These are phyloP conservation scores for Vigna mungo DNA, from an alignment of 306 rosid species.

Conservation along the genomic window DNA sequence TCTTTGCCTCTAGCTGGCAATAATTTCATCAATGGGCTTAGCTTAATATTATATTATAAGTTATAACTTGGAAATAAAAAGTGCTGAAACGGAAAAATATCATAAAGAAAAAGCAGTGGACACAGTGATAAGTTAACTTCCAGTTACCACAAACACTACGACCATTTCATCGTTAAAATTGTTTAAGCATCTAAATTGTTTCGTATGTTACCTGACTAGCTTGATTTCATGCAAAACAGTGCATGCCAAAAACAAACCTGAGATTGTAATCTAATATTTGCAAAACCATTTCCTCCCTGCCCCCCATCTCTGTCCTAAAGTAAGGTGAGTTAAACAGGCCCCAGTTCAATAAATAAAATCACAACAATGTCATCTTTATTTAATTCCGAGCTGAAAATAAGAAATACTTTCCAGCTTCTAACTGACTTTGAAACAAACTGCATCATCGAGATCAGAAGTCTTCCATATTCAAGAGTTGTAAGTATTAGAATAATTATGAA, in stretches of 20 bases:
- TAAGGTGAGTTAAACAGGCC: conserved; percentile 17
- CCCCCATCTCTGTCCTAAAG: conserved; percentile 9
- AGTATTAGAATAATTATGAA: no score
- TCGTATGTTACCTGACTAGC: conserved; percentile 10
- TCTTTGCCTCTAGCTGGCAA: conserved; percentile 6
- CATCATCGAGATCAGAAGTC: conserved; percentile 21
- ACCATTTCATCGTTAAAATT: conserved; percentile 16
- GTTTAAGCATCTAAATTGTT: conserved; percentile 33
- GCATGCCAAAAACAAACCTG: neutral
- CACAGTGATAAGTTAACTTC: neutral
- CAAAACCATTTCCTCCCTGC: conserved; percentile 29
- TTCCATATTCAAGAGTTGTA: conserved; percentile 27
- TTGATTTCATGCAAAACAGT: conserved; percentile 26
- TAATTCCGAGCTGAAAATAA: conserved; percentile 21
- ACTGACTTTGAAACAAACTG: conserved; percentile 25
- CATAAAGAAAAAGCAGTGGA: conserved; percentile 20
- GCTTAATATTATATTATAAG: conserved; percentile 6
- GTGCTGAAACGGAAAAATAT: conserved; percentile 5
- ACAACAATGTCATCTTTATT: conserved; percentile 11
- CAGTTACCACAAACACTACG: conserved; percentile 23
- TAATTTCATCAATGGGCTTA: conserved; percentile 9
- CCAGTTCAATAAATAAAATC: conserved; percentile 33
- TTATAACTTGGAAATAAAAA: neutral
- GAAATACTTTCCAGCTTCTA: conserved; percentile 18
- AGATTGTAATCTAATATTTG: conserved; percentile 30